Percentiles rank a stretch among this genome's conserved stretches.
Evolutionary conservation across 306 rosid species (phyloP).

Genomic region (Vachellia collinsii): DNA sequence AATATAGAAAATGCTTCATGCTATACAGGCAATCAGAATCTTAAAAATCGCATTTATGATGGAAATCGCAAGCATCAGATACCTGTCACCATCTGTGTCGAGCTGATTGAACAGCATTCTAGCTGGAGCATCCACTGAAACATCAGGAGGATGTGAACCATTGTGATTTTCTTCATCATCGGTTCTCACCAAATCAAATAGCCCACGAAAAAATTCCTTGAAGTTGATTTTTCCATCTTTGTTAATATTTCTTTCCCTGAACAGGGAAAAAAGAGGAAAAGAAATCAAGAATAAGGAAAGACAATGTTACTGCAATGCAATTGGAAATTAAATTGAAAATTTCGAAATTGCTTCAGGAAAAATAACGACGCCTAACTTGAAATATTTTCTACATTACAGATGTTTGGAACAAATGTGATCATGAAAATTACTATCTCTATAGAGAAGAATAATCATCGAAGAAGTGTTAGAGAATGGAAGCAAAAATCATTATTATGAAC

Average conservation of each 20-base stretch:
- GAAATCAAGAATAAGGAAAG: conserved; percentile 36
- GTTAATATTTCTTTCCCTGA: conserved; percentile 86
- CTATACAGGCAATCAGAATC: conserved; percentile 27
- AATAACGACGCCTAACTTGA: background rate
- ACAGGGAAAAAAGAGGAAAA: conserved; percentile 25
- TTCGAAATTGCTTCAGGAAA: conserved; percentile 19
- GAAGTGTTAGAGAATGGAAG: conserved; percentile 19
- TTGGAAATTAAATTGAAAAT: conserved; percentile 24
- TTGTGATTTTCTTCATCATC: conserved; percentile 79
- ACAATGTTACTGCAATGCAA: background rate
- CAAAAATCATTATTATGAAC: conserved; percentile 9
- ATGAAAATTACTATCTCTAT: conserved; percentile 6
- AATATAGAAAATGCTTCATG: conserved; percentile 32
- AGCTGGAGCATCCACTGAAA: conserved; percentile 77
- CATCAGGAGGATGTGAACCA: conserved; percentile 56
- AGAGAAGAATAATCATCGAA: conserved; percentile 1
- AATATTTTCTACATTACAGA: conserved; percentile 11
- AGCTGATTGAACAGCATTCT: conserved; percentile 73
- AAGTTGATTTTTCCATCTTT: conserved; percentile 89
- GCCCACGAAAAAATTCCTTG: conserved; percentile 92
- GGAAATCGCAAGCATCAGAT: conserved; percentile 34
- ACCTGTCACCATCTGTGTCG: conserved; percentile 93
- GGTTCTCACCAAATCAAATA: conserved; percentile 92
- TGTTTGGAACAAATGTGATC: conserved; percentile 5
- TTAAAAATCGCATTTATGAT: conserved; percentile 5